Conservation (phyloP, 73 alveolate species). For the Paramecium biaurelia region DNA sequence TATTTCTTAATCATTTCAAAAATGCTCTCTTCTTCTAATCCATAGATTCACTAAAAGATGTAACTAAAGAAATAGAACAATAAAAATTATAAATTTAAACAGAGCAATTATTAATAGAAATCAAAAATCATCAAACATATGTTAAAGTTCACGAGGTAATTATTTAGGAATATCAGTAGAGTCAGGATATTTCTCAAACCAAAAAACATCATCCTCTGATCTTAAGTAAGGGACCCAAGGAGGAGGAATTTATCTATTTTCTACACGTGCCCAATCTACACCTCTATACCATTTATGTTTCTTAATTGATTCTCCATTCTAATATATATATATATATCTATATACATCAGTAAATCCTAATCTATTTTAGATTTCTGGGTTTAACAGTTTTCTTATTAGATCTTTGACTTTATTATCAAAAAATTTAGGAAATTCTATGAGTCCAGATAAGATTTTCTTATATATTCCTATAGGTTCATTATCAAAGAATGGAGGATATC, state of each 20-base stretch:
- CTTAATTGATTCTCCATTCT: constrained; percentile 74
- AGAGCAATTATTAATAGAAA: background rate
- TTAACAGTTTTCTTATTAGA: constrained; percentile 69
- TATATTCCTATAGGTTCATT: constrained; percentile 84
- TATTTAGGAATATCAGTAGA: constrained; percentile 68
- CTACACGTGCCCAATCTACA: constrained; percentile 77
- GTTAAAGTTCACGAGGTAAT: constrained; percentile 55
- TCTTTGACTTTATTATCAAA: constrained; percentile 76
- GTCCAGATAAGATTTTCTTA: constrained; percentile 81
- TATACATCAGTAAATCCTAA: constrained; percentile 64
- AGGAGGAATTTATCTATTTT: constrained; percentile 80
- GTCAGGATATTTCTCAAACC: constrained; percentile 84
- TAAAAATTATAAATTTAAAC: background rate
- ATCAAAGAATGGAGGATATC: constrained; percentile 84
- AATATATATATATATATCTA: background rate
- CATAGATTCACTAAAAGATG: background rate
- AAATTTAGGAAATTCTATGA: constrained; percentile 78
- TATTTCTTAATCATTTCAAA: background rate
- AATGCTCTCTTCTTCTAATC: background rate
- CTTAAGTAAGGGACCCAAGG: constrained; percentile 89
- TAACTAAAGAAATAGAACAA: background rate
- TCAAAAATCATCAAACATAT: constrained; percentile 66
- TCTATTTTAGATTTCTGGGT: constrained; percentile 59
- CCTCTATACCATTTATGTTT: constrained; percentile 86
- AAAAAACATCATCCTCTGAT: constrained; percentile 76